A percentile compares a stretch with the other conserved stretches of the same genome.
These are phyloP conservation scores for Hypoxylon rickii DNA, from an alignment of 495 filamentous ascomycete species.

Conservation along the genomic window DNA sequence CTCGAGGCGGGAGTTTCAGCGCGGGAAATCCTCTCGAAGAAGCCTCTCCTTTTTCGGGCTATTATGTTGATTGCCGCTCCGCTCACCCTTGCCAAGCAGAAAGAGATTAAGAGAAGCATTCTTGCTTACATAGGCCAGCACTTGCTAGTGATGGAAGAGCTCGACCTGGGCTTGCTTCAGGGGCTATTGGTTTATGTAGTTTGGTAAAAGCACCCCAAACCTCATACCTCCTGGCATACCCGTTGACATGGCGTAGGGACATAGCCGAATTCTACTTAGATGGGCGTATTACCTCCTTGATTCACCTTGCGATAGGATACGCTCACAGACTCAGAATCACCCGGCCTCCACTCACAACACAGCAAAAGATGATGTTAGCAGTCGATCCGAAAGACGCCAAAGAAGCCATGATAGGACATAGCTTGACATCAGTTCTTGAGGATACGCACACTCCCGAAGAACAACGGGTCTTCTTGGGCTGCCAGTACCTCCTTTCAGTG, in stretches of 20 bases:
- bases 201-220: slow-evolving; percentile 25
- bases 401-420: slow-evolving; percentile 14
- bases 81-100: slow-evolving; percentile 34
- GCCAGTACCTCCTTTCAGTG: slow-evolving; percentile 41
- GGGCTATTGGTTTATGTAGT: slow-evolving; percentile 39
- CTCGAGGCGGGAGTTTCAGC: slow-evolving; percentile 34
- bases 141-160: slow-evolving; percentile 38
- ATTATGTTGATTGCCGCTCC: slow-evolving; percentile 35
- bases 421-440: slow-evolving; percentile 15
- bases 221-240: background rate
- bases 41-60: slow-evolving; percentile 38
- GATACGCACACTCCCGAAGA: slow-evolving; percentile 37
- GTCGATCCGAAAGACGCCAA: slow-evolving; percentile 17
- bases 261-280: slow-evolving; percentile 36
- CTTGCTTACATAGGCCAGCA: slow-evolving; percentile 40
- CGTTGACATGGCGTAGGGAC: slow-evolving; percentile 19
- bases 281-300: slow-evolving; percentile 34
- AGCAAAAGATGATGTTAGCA: slow-evolving; percentile 28
- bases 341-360: slow-evolving; percentile 18
- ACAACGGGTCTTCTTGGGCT: slow-evolving; percentile 39
- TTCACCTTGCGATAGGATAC: slow-evolving; percentile 39
- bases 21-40: slow-evolving; percentile 26
- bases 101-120: slow-evolving; percentile 35
- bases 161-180: slow-evolving; percentile 38
- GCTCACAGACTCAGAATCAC: slow-evolving; percentile 44